Conservation (phyloP, 1,284 basidiomycete genomes). For the Amylostereum chailletii region DNA sequence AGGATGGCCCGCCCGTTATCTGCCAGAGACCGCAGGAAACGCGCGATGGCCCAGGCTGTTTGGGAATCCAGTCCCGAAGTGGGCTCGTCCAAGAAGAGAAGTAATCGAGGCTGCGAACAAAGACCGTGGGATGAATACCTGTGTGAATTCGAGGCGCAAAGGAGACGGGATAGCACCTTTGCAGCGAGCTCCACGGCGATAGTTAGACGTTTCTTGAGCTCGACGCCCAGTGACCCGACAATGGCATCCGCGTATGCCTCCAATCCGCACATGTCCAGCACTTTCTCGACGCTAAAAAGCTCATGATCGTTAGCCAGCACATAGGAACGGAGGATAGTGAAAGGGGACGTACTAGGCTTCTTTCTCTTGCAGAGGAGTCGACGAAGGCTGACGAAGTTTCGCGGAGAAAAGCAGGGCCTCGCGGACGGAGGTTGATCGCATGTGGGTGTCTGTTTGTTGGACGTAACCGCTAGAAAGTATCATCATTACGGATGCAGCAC, state of each 20-base stretch:
- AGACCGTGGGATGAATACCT: no score
- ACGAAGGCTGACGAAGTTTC: conserved; percentile 75
- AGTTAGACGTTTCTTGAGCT: conserved; percentile 78
- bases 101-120: conserved; percentile 45
- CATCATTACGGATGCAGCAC: conserved; percentile 28
- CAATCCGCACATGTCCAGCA: no score
- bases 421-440: conserved; percentile 77
- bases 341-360: no score
- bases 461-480: conserved; percentile 83
- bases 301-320: no score
- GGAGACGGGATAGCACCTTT: conserved; percentile 23
- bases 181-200: conserved; percentile 85
- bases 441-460: conserved; percentile 84
- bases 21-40: background rate
- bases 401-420: conserved; percentile 88
- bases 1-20: background rate
- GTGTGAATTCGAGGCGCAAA: no score
- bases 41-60: conserved; percentile 51
- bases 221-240: conserved; percentile 57
- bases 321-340: no score
- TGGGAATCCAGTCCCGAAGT: conserved; percentile 60
- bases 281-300: no score
- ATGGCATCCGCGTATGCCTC: conserved; percentile 46
- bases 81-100: conserved; percentile 64
- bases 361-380: conserved; percentile 55